Evolutionary conservation across 805 yeast genomes (phyloP), one percentile per base, ranked within the genome.

Genomic region (Tetrapisispora taiwanensis): DNA sequence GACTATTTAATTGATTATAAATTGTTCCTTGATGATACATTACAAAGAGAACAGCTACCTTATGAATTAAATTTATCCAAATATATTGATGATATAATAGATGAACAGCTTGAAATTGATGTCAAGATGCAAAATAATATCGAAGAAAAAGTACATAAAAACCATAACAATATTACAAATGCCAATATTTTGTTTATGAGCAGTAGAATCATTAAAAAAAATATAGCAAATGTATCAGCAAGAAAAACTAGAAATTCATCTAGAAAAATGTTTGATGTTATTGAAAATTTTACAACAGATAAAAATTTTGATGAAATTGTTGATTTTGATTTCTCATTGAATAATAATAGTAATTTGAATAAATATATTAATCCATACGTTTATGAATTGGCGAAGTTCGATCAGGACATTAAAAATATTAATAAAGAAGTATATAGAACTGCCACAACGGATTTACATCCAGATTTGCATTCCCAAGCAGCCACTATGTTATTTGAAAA

Each of bases 1-100:
- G 65, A 60, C 45, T 59, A 55, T 37, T 48, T 60, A 51, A 38
- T 53, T 19, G 65, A 60, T 43, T 56, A 58, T 36, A 54, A 51
- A 42, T 24, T 50, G 10, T 56, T 56, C 43, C 41, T 58, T 7
- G 38, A 36, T 7, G 61, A 58, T 40, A 36, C 41, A 2, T 27
- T 43, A 14, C 48, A 43, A 15, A 39, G 20, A 5, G 46, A 49
- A 18, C 41, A 46, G 24, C n/a, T 53, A 32, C 58, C 62, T 5
- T 59, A 43, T 38, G 65, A 60, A 27, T n/a, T 48, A 20, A 47
- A 54, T 37, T 41, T 59, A 13, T 47, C 54, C 12, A 26, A 26
- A 6, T 45, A 46, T 33, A 10, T 51, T 7, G 32, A 39, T 13
- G 12, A 36, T 13, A 8, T 3, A 22, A 15, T 13, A 2, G 31